These are phyloP conservation scores for Umbellularia californica DNA, from an alignment of 164 flowering plant species.

Conservation along the genomic window DNA sequence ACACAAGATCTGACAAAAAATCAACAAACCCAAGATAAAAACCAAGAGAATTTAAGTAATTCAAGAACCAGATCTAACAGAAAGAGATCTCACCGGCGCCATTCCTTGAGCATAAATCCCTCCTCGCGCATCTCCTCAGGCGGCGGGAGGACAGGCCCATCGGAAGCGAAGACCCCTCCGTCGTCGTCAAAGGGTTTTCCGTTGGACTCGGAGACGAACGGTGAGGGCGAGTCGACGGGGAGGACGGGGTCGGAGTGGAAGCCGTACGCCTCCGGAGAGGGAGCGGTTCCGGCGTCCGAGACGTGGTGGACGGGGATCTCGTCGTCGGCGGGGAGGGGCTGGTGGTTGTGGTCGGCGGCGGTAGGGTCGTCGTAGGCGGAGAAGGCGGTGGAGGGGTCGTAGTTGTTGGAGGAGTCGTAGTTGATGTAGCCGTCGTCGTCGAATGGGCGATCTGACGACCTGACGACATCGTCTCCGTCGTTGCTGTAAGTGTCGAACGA, in stretches of 20 bases:
- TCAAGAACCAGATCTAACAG: not conserved
- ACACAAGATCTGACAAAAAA: not conserved
- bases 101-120: conserved; percentile 79
- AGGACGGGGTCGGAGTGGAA: conserved; percentile 25
- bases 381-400: conserved; percentile 30
- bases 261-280: conserved; percentile 50
- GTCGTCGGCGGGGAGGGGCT: conserved; percentile 27
- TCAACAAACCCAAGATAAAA: not conserved
- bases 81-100: conserved; percentile 65
- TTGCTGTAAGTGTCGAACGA: conserved; percentile 52
- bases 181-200: conserved; percentile 42
- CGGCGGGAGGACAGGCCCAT: conserved; percentile 88
- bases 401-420: conserved; percentile 36
- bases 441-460: conserved; percentile 27
- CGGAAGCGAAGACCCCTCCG: conserved; percentile 54
- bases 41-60: not conserved
- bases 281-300: conserved; percentile 12
- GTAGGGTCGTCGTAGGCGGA: conserved; percentile 22
- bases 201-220: conserved; percentile 43
- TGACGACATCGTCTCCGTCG: conserved; percentile 47
- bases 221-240: conserved; percentile 27
- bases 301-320: conserved; percentile 47
- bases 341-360: conserved; percentile 11
- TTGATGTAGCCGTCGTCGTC: conserved; percentile 47
- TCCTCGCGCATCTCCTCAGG: conserved; percentile 84